Evolutionary conservation across 2,329 filamentous ascomycete species (phyloP), one percentile per base, ranked within the genome.

Genomic region (Aspergillus versicolor): DNA sequence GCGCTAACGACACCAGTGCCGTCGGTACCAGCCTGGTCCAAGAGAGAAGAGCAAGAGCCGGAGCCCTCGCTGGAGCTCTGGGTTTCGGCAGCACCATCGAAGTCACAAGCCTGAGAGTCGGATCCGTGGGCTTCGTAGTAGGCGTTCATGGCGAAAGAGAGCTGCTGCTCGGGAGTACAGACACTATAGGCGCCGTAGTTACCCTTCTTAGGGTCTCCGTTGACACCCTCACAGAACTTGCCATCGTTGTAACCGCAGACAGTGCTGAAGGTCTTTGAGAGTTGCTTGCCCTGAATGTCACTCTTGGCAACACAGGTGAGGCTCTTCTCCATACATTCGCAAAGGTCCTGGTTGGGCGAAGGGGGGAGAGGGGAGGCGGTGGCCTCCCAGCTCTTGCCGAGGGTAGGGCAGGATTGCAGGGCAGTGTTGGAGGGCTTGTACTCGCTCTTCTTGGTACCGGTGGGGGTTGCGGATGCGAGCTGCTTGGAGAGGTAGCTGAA

Each of bases 251-350:
- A 70, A 52, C 76, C 75, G 52, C 77, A 79, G 47, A 79, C 71
- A 37, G 67, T 68, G 46, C 71, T 82, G 75, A 97, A 97, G 62
- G 95, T 82, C 11, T 82, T 76, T 43, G 83, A 84, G 65, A 85
- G 89, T 55, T 85, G 77, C 50, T 85, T 79, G 46, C 77, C 70
- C 60, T 81, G 75, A 22, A 91, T 77, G 65, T 76, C 75, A 37
- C 79, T 73, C 34, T 82, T 79, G 58, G 90, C 84, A 30, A 82
- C 81, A 77, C 93, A 97, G 55, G 78, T 77, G 53, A 95, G 78
- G 47, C 84, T 85, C 59, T 84, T 80, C 71, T 84, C 82, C 89
- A 96, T 96, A 83, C 94, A 97, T 54, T 81, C 75, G 82, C 94
- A 97, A 51, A 95, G 85, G 47, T 84, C 70, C 56, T 84, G 69